Base-by-base conservation (phyloP, 176 grass and related monocot genomes). In the Eremochloa ophiuroides region DNA sequence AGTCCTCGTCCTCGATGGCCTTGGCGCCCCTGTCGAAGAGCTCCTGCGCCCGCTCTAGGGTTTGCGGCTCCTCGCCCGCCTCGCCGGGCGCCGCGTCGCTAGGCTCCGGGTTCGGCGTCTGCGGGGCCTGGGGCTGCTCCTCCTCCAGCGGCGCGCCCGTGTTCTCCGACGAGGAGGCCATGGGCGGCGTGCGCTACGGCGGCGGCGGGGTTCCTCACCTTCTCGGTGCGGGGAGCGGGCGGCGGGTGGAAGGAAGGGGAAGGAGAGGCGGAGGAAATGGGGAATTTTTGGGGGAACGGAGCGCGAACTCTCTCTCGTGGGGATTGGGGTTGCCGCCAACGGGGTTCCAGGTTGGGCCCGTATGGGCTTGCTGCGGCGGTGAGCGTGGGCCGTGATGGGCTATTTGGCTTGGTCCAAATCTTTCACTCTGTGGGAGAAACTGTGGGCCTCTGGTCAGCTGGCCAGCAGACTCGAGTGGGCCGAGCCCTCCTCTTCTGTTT, bases 1-100 rank as follows among this genome's bases (percentile, higher is more conserved):
- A 91, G 66, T 95, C 96, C 34, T 80, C 96, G 4, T 91, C 96
- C 88, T 99, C 91, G 78, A 34, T 34, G 33, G 33, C 33, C 33
- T 34, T 34, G 33, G 33, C 93, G 8, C 96, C 93, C 74, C 66
- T 58, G 56, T 90, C 87, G 80, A 93, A 95, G 33, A 93, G 83
- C 68, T 90, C 93, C 58, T 95, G 86, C 70, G 96, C 96, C 67
- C 37, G 64, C 41, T 86, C 84, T 91, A 99, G 93, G 88, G 90
- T 89, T 84, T 81, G 44, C 31, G 82, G 82, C 46, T 53, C 33
- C 38, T 83, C 83, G 78, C 0, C 58, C 46, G 22, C 87, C 55
- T 38, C 78, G 0, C 3, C 35, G 2, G 25, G 31, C 33, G 31
- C 71, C 43, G 72, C 83, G 73, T 59, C 73, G 77, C 17, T 68